These are phyloP conservation scores for Podaxis sp. DNA, from an alignment of 768 basidiomycete species.

Conservation along the genomic window DNA sequence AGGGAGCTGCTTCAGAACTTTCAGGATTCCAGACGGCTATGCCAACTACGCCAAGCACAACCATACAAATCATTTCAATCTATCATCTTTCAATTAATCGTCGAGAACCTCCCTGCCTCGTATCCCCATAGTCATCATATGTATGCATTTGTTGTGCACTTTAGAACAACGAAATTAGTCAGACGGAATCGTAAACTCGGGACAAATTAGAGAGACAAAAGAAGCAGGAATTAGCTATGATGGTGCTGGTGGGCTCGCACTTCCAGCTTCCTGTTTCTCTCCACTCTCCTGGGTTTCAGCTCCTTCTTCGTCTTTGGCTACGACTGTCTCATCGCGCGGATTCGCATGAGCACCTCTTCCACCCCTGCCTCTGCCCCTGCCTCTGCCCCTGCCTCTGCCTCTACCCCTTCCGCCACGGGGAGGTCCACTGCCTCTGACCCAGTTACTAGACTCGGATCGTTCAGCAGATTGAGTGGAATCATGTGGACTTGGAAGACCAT, in stretches of 20 bases:
- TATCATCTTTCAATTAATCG: neutral
- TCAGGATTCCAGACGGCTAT: no score
- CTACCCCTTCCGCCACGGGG: slow-evolving; percentile 19
- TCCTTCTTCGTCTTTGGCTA: neutral
- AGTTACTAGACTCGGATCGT: neutral
- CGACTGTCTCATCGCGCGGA: neutral
- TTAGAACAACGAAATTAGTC: neutral
- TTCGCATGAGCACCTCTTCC: neutral
- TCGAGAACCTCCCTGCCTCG: no score
- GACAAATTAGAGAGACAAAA: neutral
- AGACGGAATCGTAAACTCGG: neutral
- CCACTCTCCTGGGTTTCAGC: neutral
- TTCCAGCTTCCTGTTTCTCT: neutral
- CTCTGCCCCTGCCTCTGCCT: slow-evolving; percentile 23
- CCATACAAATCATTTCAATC: slow-evolving; percentile 5
- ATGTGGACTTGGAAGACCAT: neutral
- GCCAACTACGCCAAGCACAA: neutral
- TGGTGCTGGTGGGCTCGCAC: neutral
- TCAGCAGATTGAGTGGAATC: neutral
- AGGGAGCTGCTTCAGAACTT: neutral
- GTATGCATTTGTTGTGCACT: no score
- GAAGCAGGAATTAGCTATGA: slow-evolving; percentile 1
- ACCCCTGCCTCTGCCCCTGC: slow-evolving; percentile 22
- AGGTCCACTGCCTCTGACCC: slow-evolving; percentile 8
- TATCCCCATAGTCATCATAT: no score